Evolutionary conservation across 805 yeast species (phyloP).

Genomic region (Barnettozyma sp.): DNA sequence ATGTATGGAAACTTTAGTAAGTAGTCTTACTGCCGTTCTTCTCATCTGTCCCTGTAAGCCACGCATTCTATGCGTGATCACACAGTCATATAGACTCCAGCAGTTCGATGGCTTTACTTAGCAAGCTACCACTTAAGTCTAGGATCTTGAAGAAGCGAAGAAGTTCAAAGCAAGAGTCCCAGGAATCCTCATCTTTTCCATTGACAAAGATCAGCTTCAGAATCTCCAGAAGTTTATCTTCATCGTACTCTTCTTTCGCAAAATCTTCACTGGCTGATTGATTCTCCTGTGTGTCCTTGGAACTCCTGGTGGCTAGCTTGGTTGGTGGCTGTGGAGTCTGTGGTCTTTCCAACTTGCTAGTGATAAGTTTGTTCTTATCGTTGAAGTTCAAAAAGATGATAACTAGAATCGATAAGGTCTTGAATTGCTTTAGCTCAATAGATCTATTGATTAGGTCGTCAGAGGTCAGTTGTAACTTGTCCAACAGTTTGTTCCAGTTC

Average conservation of each 20-base stretch:
- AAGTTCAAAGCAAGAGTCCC: slow-evolving; percentile 27
- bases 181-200: slow-evolving; percentile 25
- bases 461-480: slow-evolving; percentile 34
- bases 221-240: slow-evolving; percentile 17
- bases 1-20: too few species aligned
- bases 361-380: slow-evolving; percentile 21
- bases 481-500: slow-evolving; percentile 40
- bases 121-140: slow-evolving; percentile 20
- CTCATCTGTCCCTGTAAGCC: too few species aligned
- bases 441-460: slow-evolving; percentile 35
- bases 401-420: slow-evolving; percentile 39
- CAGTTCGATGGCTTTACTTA: slow-evolving; percentile 12
- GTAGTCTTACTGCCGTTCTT: too few species aligned
- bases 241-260: slow-evolving; percentile 6
- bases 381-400: slow-evolving; percentile 39
- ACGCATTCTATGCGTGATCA: background rate
- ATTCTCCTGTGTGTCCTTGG: too few species aligned
- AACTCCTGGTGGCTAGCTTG: background rate
- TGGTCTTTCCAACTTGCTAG: background rate
- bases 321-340: slow-evolving; percentile 1
- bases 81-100: slow-evolving; percentile 6
- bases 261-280: slow-evolving; percentile 17
- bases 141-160: slow-evolving; percentile 26
- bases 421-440: slow-evolving; percentile 35
- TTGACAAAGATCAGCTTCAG: slow-evolving; percentile 24